Conservation (phyloP, 2,329 filamentous ascomycete species). For the Colletotrichum sp. region DNA sequence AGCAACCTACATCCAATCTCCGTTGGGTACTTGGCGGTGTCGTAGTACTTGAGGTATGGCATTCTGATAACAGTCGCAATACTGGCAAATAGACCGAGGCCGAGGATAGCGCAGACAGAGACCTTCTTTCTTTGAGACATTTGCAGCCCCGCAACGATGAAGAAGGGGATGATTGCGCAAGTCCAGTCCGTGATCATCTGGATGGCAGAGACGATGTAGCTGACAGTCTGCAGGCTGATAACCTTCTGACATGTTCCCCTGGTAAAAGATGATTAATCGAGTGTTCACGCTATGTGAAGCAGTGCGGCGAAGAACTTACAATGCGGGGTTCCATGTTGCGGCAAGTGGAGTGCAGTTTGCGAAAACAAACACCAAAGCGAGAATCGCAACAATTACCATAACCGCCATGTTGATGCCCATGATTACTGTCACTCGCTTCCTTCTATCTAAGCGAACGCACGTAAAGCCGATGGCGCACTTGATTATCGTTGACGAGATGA, state of each 20-base stretch:
- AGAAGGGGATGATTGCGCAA: constrained; percentile 32
- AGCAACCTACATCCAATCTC: neutral
- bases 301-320: constrained; percentile 9
- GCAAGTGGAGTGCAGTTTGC: constrained; percentile 23
- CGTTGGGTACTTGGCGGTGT: neutral
- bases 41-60: neutral
- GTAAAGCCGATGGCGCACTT: constrained; percentile 26
- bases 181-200: constrained; percentile 30
- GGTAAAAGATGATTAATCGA: neutral
- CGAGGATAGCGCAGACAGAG: neutral
- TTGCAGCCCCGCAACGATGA: constrained; percentile 29
- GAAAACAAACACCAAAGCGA: constrained; percentile 23
- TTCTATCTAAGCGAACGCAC: constrained; percentile 20
- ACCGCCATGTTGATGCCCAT: constrained; percentile 22
- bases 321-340: constrained; percentile 23
- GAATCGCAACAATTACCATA: constrained; percentile 7
- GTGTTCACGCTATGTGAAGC: fast-evolving
- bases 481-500: constrained; percentile 23
- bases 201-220: constrained; percentile 24
- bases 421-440: constrained; percentile 6
- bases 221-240: constrained; percentile 16
- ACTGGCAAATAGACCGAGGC: neutral
- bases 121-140: constrained; percentile 28
- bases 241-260: constrained; percentile 3
- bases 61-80: neutral